phyloP scores from a whole-genome alignment of 169 alveolate genomes.

The Perkinsus chesapeaki region DNA sequence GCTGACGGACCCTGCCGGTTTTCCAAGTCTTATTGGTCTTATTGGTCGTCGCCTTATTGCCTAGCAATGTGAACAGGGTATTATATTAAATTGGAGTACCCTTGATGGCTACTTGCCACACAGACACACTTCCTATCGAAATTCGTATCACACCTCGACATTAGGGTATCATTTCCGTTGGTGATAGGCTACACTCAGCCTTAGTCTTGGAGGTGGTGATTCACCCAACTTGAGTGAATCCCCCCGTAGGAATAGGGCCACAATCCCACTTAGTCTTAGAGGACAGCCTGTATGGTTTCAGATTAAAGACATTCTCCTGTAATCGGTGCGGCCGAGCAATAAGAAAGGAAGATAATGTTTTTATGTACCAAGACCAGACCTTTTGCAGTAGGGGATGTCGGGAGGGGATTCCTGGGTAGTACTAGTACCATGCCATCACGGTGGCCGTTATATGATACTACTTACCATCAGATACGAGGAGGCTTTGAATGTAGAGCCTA shows the following conservation, averaged over 20 bases:
- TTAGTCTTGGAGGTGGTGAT: too few relatives aligned
- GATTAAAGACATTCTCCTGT: background rate
- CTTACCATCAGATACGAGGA: background rate
- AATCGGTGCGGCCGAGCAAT: background rate
- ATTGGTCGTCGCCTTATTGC: too few relatives aligned
- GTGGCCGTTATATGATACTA: background rate
- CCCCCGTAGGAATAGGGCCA: background rate
- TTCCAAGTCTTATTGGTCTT: too few relatives aligned
- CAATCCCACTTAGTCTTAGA: background rate
- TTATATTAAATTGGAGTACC: too few relatives aligned
- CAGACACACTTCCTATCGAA: too few relatives aligned
- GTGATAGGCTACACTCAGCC: too few relatives aligned
- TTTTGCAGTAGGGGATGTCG: background rate
- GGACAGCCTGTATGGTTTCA: background rate
- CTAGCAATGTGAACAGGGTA: too few relatives aligned
- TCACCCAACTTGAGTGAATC: too few relatives aligned
- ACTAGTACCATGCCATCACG: background rate
- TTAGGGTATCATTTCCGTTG: too few relatives aligned
- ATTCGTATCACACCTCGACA: too few relatives aligned
- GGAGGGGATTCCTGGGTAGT: background rate
- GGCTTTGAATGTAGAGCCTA: background rate
- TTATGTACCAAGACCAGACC: background rate
- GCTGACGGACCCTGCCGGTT: too few relatives aligned
- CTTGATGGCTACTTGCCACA: too few relatives aligned
- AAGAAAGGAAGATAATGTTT: background rate